phyloP scores from a whole-genome alignment of 441 rosid species.

The Pelargonium citronellum region DNA sequence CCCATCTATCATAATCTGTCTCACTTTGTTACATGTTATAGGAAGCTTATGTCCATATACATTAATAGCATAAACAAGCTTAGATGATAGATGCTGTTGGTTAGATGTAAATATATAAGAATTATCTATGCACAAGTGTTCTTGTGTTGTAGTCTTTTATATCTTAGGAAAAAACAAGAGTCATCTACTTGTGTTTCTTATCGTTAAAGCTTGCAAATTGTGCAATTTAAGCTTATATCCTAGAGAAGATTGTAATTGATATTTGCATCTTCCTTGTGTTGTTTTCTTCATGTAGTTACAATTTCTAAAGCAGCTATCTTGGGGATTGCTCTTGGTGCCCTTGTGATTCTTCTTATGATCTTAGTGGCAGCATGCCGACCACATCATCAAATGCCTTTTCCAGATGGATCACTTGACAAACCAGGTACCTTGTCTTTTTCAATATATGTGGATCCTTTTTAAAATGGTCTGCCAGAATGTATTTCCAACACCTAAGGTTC shows the following conservation, averaged over 20 bases:
- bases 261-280: not conserved
- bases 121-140: too few species aligned
- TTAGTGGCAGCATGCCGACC: conserved; percentile 73
- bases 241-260: not conserved
- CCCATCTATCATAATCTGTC: too few species aligned
- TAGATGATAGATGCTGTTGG: too few species aligned
- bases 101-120: too few species aligned
- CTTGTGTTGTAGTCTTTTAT: too few species aligned
- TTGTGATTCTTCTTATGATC: conserved; percentile 80
- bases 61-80: too few species aligned
- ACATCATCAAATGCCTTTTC: conserved; percentile 49
- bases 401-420: conserved; percentile 74
- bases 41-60: too few species aligned
- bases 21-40: too few species aligned
- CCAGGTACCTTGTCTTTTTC: conserved; percentile 49
- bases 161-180: too few species aligned
- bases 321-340: conserved; percentile 83
- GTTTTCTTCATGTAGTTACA: conserved; percentile 41
- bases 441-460: not conserved
- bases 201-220: too few species aligned
- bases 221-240: not conserved
- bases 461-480: not conserved
- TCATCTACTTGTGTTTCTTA: too few species aligned
- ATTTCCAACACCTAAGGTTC: not conserved
- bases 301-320: conserved; percentile 92